Base-by-base conservation (phyloP, 164 flowering plant genomes). In the Nymphaea thermarum region DNA sequence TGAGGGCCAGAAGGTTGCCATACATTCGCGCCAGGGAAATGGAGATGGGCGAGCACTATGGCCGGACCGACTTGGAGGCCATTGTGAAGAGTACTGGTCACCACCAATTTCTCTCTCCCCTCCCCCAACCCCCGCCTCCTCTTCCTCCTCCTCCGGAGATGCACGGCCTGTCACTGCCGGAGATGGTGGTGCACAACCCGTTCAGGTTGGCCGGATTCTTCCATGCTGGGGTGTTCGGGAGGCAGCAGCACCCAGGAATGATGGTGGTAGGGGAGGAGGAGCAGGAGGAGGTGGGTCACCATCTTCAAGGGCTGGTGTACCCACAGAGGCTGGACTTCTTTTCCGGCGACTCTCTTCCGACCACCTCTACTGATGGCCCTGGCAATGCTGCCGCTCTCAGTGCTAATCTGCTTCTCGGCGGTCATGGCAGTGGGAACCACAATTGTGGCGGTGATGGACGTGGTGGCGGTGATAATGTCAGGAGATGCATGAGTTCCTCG, bases 1-100 rank as follows among this genome's bases (percentile, higher is more conserved):
- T 7, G 55, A 51, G 12, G 55, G 55, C 57, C 57, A 15, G 14
- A 5, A 10, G 14, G 12, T 15, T 51, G 2, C 12, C 8, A 8
- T 51, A 51, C 57, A 2, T 51, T 25, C 36, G 36, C 57, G 8
- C 57, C 12, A 15, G 57, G 14, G 15, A 51, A 10, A 51, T 5
- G 57, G 78, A 69, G 69, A 87, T 88, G 93, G 91, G 84, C 36
- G 86, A 86, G 60, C 83, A 66, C 8, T 51, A 51, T 15, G 57
- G 63, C 6, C 80, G 70, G 82, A 84, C 65, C 80, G 80, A 36
- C 60, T 86, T 66, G 64, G 87, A 2, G 91, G 89, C 79, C 90
- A 86, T 15, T 68, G 91, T 44, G 90, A 86, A 65, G 72, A 83
- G 68, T 88, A 64, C 78, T 62, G 76, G 76, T 75, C 10, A 67